Evolutionary conservation across 352 stramenopile genomes (phyloP).

Genomic region (Phytophthora pistaciae): DNA sequence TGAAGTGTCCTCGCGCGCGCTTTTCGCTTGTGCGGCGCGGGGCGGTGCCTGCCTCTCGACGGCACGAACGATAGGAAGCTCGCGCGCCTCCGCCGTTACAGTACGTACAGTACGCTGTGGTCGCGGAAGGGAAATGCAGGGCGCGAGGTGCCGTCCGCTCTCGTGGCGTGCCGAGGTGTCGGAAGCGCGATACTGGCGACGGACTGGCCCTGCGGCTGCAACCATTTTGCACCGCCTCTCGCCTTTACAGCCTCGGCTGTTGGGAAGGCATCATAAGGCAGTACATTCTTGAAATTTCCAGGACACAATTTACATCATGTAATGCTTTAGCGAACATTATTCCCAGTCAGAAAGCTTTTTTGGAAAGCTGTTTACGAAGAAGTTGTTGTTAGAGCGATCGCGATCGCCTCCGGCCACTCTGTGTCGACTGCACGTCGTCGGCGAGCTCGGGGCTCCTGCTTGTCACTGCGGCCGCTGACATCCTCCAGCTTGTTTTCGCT

Average conservation of each 20-base stretch:
- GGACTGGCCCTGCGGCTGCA: slow-evolving; percentile 27
- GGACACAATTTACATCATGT: too few species aligned
- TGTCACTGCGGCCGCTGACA: neutral
- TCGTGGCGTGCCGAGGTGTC: slow-evolving; percentile 8
- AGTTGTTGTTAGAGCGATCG: neutral
- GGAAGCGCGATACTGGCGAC: slow-evolving; percentile 23
- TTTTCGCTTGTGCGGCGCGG: neutral
- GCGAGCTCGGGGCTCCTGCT: neutral
- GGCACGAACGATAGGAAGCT: slow-evolving; percentile 17
- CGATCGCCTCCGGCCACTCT: neutral
- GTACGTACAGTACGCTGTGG: slow-evolving; percentile 2
- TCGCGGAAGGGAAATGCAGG: slow-evolving; percentile 28
- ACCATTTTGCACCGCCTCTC: slow-evolving; percentile 31
- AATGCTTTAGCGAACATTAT: too few species aligned
- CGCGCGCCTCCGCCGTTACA: slow-evolving; percentile 2
- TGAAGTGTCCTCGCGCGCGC: slow-evolving; percentile 1
- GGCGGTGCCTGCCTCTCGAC: slow-evolving; percentile 5
- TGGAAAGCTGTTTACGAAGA: neutral
- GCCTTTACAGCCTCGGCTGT: slow-evolving; percentile 35
- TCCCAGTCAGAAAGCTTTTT: neutral
- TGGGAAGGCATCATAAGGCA: neutral
- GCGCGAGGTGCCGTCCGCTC: neutral
- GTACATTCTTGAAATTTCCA: too few species aligned
- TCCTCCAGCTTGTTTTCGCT: neutral
- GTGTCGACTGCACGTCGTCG: neutral